These are phyloP conservation scores for Lichtheimia ornata DNA, from an alignment of 371 early-diverging fungal species.

Conservation along the genomic window DNA sequence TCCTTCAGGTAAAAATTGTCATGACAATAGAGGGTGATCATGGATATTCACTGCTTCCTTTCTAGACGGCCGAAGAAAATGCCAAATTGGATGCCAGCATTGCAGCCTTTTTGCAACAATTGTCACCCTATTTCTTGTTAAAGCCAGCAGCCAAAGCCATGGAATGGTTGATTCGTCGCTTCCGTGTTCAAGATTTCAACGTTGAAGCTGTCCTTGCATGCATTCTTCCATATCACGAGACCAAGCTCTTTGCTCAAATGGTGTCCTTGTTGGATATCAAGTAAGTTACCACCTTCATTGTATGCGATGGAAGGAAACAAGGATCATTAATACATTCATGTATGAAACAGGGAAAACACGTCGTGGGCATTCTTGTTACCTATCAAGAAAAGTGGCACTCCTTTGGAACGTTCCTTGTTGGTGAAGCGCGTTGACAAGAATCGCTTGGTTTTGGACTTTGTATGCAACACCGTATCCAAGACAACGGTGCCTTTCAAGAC, in stretches of 20 bases:
- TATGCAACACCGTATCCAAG: constrained; percentile 60
- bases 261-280: constrained; percentile 66
- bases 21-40: neutral
- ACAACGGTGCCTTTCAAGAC: constrained; percentile 52
- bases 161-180: constrained; percentile 93
- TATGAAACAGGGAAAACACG: constrained; percentile 44
- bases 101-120: constrained; percentile 65
- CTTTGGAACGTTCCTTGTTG: constrained; percentile 63
- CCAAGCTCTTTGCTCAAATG: constrained; percentile 83
- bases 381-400: constrained; percentile 58
- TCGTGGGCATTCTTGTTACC: constrained; percentile 70
- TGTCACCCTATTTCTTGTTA: constrained; percentile 85
- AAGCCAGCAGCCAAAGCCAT: constrained; percentile 83
- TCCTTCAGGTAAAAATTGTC: constrained; percentile 58
- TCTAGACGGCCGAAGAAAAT: constrained; percentile 81
- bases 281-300: constrained; percentile 42
- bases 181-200: constrained; percentile 87
- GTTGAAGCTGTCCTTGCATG: constrained; percentile 75
- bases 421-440: constrained; percentile 62
- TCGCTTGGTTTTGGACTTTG: constrained; percentile 64
- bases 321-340: neutral
- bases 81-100: constrained; percentile 78
- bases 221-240: constrained; percentile 92
- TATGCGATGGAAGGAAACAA: neutral
- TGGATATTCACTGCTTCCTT: neutral